These are phyloP conservation scores for Trichophyton verrucosum DNA, from an alignment of 2,329 filamentous ascomycete species.

Conservation along the genomic window DNA sequence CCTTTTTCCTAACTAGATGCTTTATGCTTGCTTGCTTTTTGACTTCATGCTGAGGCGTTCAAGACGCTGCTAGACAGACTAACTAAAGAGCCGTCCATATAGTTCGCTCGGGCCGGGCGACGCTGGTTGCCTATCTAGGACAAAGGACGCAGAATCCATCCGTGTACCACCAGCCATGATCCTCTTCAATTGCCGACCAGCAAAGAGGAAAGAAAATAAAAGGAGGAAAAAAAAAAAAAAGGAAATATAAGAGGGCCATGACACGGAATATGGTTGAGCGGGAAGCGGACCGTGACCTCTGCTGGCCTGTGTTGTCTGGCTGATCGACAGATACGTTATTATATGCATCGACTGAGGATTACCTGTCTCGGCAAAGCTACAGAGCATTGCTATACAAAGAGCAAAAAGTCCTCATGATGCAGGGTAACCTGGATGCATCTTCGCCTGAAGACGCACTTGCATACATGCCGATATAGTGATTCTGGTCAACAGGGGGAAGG, in stretches of 20 bases:
- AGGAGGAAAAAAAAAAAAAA: not conserved
- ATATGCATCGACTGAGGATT: no score
- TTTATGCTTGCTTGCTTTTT: not conserved
- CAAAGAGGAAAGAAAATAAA: not conserved
- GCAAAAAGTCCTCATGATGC: no score
- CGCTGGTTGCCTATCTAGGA: not conserved
- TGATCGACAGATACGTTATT: not conserved
- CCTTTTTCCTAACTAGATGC: not conserved
- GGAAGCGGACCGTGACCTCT: no score
- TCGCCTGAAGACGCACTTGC: no score
- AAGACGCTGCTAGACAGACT: no score
- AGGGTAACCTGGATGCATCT: no score
- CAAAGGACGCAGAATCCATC: not conserved
- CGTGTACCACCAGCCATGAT: not conserved
- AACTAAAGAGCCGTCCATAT: not conserved
- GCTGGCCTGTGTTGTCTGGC: not conserved
- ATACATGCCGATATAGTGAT: no score
- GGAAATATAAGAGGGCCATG: not conserved
- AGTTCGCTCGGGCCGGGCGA: not conserved
- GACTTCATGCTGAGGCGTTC: no score
- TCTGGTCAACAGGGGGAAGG: no score
- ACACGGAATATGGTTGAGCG: no score
- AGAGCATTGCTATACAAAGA: no score
- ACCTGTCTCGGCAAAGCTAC: no score
- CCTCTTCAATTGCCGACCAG: not conserved